These are phyloP conservation scores for Cystofilobasidium bisporidii DNA, from an alignment of 768 basidiomycete species.

Conservation along the genomic window DNA sequence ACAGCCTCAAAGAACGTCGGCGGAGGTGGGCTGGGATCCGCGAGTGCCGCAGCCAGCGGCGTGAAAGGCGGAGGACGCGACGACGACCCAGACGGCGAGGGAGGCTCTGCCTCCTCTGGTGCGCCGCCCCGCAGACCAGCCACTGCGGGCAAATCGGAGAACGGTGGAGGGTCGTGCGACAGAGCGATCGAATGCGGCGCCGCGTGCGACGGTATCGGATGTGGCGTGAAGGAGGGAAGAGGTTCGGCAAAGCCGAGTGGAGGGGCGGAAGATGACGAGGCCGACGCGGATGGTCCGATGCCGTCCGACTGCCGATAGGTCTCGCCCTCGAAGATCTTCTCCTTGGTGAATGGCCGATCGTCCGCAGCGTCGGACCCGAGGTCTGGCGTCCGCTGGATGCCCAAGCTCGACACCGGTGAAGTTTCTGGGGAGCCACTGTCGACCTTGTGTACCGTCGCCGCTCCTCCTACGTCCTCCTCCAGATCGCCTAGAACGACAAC, in stretches of 20 bases:
- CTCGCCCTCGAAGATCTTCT: constrained; percentile 9
- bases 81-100: neutral
- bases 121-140: neutral
- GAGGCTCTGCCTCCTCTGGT: neutral
- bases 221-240: neutral
- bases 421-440: too few species aligned
- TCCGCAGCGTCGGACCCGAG: neutral
- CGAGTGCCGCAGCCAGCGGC: neutral
- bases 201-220: neutral
- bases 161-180: constrained; percentile 21
- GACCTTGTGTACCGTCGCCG: too few species aligned
- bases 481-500: constrained; percentile 21
- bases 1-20: constrained; percentile 13
- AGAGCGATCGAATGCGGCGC: neutral
- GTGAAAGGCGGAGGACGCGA: neutral
- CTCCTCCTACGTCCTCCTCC: neutral
- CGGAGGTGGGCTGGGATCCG: neutral
- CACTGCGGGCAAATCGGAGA: constrained; percentile 20
- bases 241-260: neutral
- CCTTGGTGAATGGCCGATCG: constrained; percentile 14
- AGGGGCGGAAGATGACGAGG: neutral
- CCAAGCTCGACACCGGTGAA: too few species aligned
- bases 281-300: constrained; percentile 1
- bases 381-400: too few species aligned
- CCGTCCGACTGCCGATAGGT: constrained; percentile 16